A percentile compares a stretch with the other conserved stretches of the same genome.
Evolutionary conservation across 805 yeast species (phyloP).

Genomic region (Saccharomyces paradoxus): DNA sequence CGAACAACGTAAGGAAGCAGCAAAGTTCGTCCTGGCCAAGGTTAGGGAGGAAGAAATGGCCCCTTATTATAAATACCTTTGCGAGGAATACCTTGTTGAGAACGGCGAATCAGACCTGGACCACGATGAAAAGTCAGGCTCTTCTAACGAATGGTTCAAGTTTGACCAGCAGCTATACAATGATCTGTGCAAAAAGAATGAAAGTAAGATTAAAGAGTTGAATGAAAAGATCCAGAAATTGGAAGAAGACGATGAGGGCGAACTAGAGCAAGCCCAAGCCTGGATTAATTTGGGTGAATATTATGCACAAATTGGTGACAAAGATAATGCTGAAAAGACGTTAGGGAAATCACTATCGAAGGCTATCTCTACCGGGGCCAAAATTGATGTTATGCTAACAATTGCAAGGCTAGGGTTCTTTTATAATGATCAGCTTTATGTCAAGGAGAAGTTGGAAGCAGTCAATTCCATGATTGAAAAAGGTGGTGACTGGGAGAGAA

Average conservation of each 20-base stretch:
- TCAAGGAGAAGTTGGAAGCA: conserved; percentile 64
- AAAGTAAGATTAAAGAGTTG: conserved; percentile 41
- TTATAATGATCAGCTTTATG: conserved; percentile 65
- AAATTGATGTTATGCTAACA: conserved; percentile 78
- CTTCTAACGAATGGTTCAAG: conserved; percentile 29
- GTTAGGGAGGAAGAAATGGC: conserved; percentile 62
- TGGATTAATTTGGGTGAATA: conserved; percentile 81
- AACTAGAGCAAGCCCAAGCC: conserved; percentile 66
- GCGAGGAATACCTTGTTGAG: conserved; percentile 32
- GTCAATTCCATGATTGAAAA: conserved; percentile 74
- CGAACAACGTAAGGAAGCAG: conserved; percentile 36
- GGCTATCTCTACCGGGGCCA: conserved; percentile 81
- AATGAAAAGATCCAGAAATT: conserved; percentile 39
- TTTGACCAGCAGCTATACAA: conserved; percentile 58
- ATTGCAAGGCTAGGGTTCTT: conserved; percentile 85
- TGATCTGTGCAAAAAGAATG: conserved; percentile 45
- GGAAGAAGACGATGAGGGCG: conserved; percentile 69
- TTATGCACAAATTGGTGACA: conserved; percentile 79
- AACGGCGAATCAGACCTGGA: neutral
- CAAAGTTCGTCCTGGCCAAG: conserved; percentile 40
- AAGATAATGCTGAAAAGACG: conserved; percentile 55
- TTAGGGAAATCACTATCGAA: conserved; percentile 65
- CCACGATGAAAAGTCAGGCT: conserved; percentile 9
- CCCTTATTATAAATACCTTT: conserved; percentile 71
- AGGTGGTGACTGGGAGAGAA: conserved; percentile 99